A percentile compares a stretch with the other conserved stretches of the same genome.
Evolutionary conservation across 495 filamentous ascomycete species (phyloP).

Genomic region (Cairneyella variabilis): DNA sequence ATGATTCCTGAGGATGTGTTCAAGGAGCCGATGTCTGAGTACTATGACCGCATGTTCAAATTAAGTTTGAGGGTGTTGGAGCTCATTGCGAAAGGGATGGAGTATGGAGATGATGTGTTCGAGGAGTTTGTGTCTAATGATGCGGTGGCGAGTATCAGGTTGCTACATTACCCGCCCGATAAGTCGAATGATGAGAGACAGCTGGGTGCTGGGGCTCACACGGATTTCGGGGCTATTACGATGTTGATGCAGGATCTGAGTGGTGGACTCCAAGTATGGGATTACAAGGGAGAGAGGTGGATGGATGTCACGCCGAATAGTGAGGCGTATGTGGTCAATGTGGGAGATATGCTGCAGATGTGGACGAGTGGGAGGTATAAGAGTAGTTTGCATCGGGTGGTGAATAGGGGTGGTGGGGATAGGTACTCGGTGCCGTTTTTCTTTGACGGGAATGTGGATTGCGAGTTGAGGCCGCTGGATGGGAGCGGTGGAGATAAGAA

Average conservation of each 20-base stretch:
- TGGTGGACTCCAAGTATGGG: slow-evolving; percentile 37
- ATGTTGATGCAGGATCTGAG: slow-evolving; percentile 35
- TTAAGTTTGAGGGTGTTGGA: slow-evolving; percentile 31
- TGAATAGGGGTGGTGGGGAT: slow-evolving; percentile 38
- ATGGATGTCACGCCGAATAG: slow-evolving; percentile 31
- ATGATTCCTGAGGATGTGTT: slow-evolving; percentile 13
- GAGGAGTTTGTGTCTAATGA: slow-evolving; percentile 33
- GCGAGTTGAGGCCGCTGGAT: slow-evolving; percentile 31
- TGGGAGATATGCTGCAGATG: slow-evolving; percentile 38
- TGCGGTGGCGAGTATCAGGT: slow-evolving; percentile 26
- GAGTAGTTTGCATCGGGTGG: slow-evolving; percentile 39
- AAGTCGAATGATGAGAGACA: slow-evolving; percentile 26
- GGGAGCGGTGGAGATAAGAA: slow-evolving; percentile 14
- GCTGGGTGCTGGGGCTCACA: slow-evolving; percentile 38
- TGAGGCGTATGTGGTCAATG: slow-evolving; percentile 47
- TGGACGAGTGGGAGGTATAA: slow-evolving; percentile 41
- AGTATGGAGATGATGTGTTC: slow-evolving; percentile 32
- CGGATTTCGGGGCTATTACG: slow-evolving; percentile 41
- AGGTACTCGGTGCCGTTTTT: slow-evolving; percentile 43
- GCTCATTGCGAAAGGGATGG: slow-evolving; percentile 38
- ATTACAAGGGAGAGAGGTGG: slow-evolving; percentile 26
- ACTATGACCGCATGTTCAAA: slow-evolving; percentile 31
- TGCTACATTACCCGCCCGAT: slow-evolving; percentile 42
- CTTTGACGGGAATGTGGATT: slow-evolving; percentile 28
- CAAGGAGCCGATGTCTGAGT: slow-evolving; percentile 27